Percentiles rank a stretch among this genome's conserved stretches.
These are phyloP conservation scores for Neofusicoccum umdonicola DNA, from an alignment of 2,329 filamentous ascomycete species.

Conservation along the genomic window DNA sequence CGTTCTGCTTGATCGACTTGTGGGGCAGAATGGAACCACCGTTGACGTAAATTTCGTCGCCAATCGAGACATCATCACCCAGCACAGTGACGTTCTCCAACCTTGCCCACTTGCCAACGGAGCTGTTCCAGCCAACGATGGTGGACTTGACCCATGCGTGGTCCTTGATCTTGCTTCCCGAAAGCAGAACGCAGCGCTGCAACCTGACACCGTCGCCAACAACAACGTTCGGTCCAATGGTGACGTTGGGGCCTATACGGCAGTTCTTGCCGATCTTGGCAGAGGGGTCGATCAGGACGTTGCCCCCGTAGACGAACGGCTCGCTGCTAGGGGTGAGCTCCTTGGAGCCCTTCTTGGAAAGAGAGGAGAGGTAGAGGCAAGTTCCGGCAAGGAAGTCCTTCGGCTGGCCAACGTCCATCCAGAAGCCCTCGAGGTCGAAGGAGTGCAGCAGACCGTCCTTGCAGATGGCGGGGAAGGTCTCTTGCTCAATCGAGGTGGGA, in stretches of 20 bases:
- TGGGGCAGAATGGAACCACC: slow-evolving; percentile 92
- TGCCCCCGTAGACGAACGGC: slow-evolving; percentile 85
- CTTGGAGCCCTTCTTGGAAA: slow-evolving; percentile 87
- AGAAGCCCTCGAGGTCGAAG: slow-evolving; percentile 95
- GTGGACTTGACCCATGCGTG: slow-evolving; percentile 99
- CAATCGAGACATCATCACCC: slow-evolving; percentile 95
- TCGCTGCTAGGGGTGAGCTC: slow-evolving; percentile 71
- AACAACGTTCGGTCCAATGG: slow-evolving; percentile 88
- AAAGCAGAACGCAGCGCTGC: slow-evolving; percentile 86
- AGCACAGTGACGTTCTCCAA: slow-evolving; percentile 98
- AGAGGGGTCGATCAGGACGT: slow-evolving; percentile 89
- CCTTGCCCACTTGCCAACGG: slow-evolving; percentile 90
- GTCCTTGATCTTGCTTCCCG: slow-evolving; percentile 93
- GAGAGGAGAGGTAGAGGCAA: slow-evolving; percentile 90
- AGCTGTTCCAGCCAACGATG: slow-evolving; percentile 98
- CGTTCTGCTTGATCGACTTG: slow-evolving; percentile 98
- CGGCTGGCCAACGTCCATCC: slow-evolving; percentile 98
- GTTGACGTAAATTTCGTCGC: slow-evolving; percentile 98
- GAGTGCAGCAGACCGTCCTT: slow-evolving; percentile 89
- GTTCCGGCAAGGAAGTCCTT: slow-evolving; percentile 98
- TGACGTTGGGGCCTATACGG: slow-evolving; percentile 95
- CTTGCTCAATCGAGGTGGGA: slow-evolving; percentile 96
- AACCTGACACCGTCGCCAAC: slow-evolving; percentile 91
- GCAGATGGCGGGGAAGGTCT: slow-evolving; percentile 94
- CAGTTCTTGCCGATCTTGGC: slow-evolving; percentile 98